Evolutionary conservation across 2,329 filamentous ascomycete species (phyloP).

Genomic region (Penicillium olsonii): DNA sequence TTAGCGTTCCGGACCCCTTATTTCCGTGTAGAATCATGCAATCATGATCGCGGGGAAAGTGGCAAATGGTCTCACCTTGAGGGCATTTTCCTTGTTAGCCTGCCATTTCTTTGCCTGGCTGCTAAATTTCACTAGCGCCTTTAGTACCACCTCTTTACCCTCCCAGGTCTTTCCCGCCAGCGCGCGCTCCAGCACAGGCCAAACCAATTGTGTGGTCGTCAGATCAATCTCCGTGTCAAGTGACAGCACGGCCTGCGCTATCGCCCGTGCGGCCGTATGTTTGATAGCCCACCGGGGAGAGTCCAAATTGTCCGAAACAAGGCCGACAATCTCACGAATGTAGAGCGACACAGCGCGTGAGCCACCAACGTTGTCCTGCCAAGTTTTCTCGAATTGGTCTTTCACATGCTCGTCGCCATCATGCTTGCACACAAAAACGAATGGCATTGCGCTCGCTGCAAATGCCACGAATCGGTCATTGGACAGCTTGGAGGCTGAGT

Average conservation of each 20-base stretch:
- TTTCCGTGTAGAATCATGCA: neutral
- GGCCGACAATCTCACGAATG: conserved; percentile 73
- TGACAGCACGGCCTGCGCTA: conserved; percentile 71
- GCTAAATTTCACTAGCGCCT: conserved; percentile 77
- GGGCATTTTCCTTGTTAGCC: conserved; percentile 59
- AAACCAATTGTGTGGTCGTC: conserved; percentile 65
- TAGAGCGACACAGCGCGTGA: conserved; percentile 80
- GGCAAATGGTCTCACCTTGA: conserved; percentile 63
- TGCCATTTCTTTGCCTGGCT: conserved; percentile 60
- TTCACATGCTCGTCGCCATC: conserved; percentile 79
- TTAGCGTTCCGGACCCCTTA: conserved; percentile 7
- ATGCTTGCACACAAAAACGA: conserved; percentile 84
- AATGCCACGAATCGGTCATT: conserved; percentile 83
- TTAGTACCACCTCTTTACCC: conserved; percentile 83
- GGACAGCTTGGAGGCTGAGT: conserved; percentile 80
- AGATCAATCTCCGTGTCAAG: conserved; percentile 61
- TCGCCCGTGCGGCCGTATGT: conserved; percentile 79
- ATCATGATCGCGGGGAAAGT: conserved; percentile 1
- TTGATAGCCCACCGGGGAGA: conserved; percentile 88
- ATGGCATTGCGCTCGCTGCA: conserved; percentile 74
- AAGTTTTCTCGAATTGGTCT: conserved; percentile 80
- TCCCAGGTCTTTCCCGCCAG: conserved; percentile 88
- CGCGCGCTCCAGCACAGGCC: conserved; percentile 81
- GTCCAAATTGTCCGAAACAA: conserved; percentile 69
- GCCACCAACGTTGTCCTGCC: conserved; percentile 88